Base-by-base conservation (phyloP, 2,329 filamentous ascomycete species). In the Xylaria sp. region DNA sequence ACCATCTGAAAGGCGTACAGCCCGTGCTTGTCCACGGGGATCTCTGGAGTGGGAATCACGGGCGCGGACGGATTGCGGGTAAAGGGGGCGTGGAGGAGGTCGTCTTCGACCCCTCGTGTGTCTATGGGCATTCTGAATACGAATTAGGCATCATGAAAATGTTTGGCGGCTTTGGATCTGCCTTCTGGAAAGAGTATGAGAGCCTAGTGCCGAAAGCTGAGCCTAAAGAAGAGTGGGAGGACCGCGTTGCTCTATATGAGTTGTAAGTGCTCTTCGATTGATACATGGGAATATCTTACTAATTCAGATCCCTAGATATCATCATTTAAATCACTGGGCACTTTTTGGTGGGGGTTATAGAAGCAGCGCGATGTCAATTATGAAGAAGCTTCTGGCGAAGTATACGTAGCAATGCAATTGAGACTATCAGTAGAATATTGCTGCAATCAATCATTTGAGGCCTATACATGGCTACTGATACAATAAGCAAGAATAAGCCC, bases 81-180 rank as follows among this genome's bases (percentile, higher is more conserved):
- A 70, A 74, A 33, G 78, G 82, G 0, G 82, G 80, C 1, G 78
- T 82, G 0, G 91, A 94, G 68, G 89, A 93, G 67, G 87, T 97
- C 0, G 86, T 96, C 1, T 97, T 88, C 73, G 94, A 97, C 73
- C 88, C 93, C 0, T 90, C 89, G 2, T 85, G 87, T 43, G 91
- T 90, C 66, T 97, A 96, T 73, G 92, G 89, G 1, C 94, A 97
- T 74, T 90, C 84, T 1, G 94, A 98, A 79, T 97, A 89, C 76
- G 94, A 97, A 69, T 79, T 96, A 55, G 94, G 94, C 0, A 97
- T 96, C 68, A 97, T 97, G 93, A 86, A 85, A 54, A 96, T 97
- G 93, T 98, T 97, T 83, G 94, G 94, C 0, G 94, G 94, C 0
- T 97, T 96, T 76, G 88, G 88, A 0, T 71, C 76, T 0, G 76